phyloP scores from a whole-genome alignment of 306 rosid species.

The Myrica gale region DNA sequence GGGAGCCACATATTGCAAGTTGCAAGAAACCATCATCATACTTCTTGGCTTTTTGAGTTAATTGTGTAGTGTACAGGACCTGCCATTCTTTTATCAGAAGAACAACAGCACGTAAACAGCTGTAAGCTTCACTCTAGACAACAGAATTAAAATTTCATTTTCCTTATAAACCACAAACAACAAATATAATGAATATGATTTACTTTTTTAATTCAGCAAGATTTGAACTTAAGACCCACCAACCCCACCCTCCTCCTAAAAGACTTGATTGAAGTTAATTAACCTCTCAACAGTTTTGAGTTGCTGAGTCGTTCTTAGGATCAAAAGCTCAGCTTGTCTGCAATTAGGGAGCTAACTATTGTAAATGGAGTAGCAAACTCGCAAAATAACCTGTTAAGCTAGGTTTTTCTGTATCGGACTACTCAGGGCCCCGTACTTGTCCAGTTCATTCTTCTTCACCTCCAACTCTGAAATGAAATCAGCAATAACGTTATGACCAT shows the following conservation, averaged over 20 bases:
- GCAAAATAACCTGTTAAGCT: conserved; percentile 49
- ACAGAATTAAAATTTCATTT: background rate
- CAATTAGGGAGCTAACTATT: background rate
- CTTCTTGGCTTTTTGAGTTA: conserved; percentile 65
- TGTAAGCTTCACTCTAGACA: background rate
- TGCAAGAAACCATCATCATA: conserved; percentile 67
- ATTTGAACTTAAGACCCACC: background rate
- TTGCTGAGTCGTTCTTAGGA: background rate
- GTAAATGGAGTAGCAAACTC: background rate
- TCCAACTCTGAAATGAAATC: conserved; percentile 67
- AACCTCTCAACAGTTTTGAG: background rate
- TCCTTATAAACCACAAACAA: background rate
- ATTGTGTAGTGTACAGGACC: conserved; percentile 59
- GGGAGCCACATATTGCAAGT: conserved; percentile 49
- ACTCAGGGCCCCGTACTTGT: conserved; percentile 54
- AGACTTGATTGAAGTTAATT: background rate
- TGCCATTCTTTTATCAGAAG: conserved; percentile 60
- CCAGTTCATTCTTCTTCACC: conserved; percentile 68
- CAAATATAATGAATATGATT: background rate
- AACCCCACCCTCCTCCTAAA: background rate
- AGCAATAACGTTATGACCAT: background rate
- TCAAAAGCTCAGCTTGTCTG: background rate
- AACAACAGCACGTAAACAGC: background rate
- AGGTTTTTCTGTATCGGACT: conserved; percentile 42
- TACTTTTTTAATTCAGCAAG: background rate